Evolutionary conservation across 345 rosid genomes (phyloP).

Genomic region (Boechera divaricarpa): DNA sequence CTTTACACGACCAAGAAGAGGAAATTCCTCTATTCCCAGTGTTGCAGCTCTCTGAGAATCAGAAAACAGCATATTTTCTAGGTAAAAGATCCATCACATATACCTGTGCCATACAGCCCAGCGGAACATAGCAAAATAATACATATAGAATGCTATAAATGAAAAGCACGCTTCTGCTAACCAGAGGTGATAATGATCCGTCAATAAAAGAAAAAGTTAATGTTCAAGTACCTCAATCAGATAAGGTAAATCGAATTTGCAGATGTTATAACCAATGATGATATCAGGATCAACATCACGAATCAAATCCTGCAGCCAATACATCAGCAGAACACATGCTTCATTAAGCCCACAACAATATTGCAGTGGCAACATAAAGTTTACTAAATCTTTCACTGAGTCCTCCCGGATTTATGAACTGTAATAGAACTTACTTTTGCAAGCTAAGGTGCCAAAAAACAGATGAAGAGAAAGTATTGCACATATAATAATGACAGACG

Average conservation of each 20-base stretch:
- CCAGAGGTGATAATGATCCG: constrained; percentile 19
- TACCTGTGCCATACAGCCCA: constrained; percentile 23
- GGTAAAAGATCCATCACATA: constrained; percentile 15
- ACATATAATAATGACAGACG: constrained; percentile 17
- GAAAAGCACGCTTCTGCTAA: constrained; percentile 28
- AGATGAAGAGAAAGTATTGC: background rate
- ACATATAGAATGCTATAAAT: constrained; percentile 11
- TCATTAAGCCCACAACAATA: constrained; percentile 30
- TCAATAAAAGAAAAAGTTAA: constrained; percentile 16
- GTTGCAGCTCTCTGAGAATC: constrained; percentile 79
- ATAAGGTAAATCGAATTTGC: constrained; percentile 98
- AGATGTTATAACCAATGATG: constrained; percentile 96
- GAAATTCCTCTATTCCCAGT: constrained; percentile 86
- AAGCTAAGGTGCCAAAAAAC: constrained; percentile 5
- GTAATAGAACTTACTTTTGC: background rate
- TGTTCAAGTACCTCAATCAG: constrained; percentile 80
- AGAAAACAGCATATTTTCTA: constrained; percentile 34
- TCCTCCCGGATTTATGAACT: constrained; percentile 8
- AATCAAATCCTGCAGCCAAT: constrained; percentile 75
- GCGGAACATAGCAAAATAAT: constrained; percentile 10
- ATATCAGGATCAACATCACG: constrained; percentile 95
- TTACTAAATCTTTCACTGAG: constrained; percentile 21
- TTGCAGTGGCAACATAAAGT: constrained; percentile 29
- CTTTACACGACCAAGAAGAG: constrained; percentile 84
- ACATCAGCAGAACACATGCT: constrained; percentile 34